These are phyloP conservation scores for Pythium diclinum DNA, from an alignment of 352 stramenopile genomes.

Conservation along the genomic window DNA sequence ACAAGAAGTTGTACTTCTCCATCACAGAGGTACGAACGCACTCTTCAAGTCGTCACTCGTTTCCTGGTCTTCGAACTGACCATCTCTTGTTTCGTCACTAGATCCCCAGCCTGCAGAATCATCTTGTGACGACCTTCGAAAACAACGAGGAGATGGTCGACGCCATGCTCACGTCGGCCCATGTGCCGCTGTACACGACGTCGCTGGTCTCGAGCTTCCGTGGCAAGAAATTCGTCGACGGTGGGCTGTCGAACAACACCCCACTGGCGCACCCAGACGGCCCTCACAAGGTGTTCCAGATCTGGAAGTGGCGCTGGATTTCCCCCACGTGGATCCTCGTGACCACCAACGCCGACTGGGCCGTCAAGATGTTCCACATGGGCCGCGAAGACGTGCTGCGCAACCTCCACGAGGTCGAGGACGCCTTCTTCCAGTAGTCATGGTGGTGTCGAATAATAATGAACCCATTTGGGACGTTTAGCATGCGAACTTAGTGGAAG, in stretches of 20 bases:
- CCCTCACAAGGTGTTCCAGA: conserved; percentile 77
- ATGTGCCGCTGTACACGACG: conserved; percentile 74
- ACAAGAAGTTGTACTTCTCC: conserved; percentile 78
- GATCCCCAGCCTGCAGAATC: conserved; percentile 59
- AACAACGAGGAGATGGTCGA: conserved; percentile 83
- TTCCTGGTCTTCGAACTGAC: neutral
- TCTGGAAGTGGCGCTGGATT: conserved; percentile 84
- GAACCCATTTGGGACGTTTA: neutral
- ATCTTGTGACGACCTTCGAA: conserved; percentile 66
- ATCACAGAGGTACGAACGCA: conserved; percentile 46
- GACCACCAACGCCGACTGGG: conserved; percentile 74
- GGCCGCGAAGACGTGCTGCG: conserved; percentile 66
- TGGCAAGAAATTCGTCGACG: conserved; percentile 72
- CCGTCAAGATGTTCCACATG: conserved; percentile 71
- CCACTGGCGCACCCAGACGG: conserved; percentile 51
- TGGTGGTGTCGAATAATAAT: neutral
- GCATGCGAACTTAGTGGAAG: conserved; percentile 6
- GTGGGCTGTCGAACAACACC: conserved; percentile 68
- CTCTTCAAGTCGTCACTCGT: neutral
- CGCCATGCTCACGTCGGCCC: conserved; percentile 71
- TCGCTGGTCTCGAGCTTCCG: conserved; percentile 59
- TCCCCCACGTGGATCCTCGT: conserved; percentile 71
- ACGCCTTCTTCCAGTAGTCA: conserved; percentile 47
- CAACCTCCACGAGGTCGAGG: conserved; percentile 67
- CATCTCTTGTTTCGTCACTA: neutral